Base-by-base conservation (phyloP, 2,329 filamentous ascomycete genomes). In the Epichloe sp. region DNA sequence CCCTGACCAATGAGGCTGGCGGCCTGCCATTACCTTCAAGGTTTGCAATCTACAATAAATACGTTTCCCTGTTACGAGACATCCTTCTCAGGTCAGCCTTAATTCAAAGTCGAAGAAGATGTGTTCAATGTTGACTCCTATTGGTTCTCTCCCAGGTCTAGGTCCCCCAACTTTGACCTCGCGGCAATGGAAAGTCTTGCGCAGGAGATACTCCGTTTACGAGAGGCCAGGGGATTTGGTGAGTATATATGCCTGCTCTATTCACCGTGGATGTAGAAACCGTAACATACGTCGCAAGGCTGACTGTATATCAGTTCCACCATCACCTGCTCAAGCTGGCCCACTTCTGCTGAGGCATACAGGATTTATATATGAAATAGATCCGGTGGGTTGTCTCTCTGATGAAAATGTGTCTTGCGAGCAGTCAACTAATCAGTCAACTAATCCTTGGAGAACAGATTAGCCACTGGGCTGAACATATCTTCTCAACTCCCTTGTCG, bases 381-480 rank as follows among this genome's bases (percentile, higher is more conserved):
- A 59, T 23, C 54, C 57, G 11, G 60, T 67, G 41, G 53, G 65
- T 54, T 7, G 6, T 15, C 26, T 19, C n/a, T 15, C 21, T 17
- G 31, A 38, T 14, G 7, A 17, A 40, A 17, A 23, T n/a, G 19
- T n/a, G 36, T 31, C 6, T 15, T 17, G 40, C 10, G 41, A 14
- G 31, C 44, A 14, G 21, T 34, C n/a, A 14, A 5, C 21, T 47
- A 23, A 36, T 26, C 10, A 17, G 21, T 34, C n/a, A 14, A 5
- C 21, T 47, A 23, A 36, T 26, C 10, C 23, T 8, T 41, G 3
- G n/a, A 19, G 14, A 41, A 34, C 53, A 80, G 76, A 66, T 66
- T 47, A 64, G 69, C 4, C 79, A 83, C 58, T 83, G 80, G 80
- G 77, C 79, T 5, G 73, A 80, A 56, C 71, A 76, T 41, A 79